Evolutionary conservation across 352 stramenopile genomes (phyloP).

Genomic region (Pythium aquatile): DNA sequence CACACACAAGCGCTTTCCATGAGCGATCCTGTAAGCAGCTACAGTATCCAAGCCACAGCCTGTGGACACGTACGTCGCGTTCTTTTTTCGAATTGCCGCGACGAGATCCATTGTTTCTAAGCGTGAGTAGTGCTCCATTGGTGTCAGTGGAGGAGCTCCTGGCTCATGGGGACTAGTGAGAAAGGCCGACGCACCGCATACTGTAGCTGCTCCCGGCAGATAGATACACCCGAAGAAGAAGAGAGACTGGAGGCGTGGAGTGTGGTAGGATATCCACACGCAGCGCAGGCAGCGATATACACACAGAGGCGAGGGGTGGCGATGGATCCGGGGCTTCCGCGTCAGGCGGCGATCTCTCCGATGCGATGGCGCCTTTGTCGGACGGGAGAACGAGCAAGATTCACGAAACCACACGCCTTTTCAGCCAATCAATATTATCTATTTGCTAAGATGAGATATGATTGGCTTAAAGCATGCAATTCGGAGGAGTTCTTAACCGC

Average conservation of each 20-base stretch:
- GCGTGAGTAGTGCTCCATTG: neutral
- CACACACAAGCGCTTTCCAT: neutral
- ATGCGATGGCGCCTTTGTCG: constrained; percentile 3
- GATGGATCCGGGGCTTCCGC: constrained; percentile 2
- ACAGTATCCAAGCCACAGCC: neutral
- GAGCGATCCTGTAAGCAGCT: too few species aligned
- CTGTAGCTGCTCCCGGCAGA: constrained; percentile 2
- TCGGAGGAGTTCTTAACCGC: constrained; percentile 11
- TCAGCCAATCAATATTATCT: neutral
- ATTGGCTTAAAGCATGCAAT: constrained; percentile 11
- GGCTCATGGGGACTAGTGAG: neutral
- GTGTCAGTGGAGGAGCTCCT: too few species aligned
- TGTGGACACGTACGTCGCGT: constrained; percentile 23
- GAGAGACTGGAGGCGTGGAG: neutral
- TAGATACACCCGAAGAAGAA: neutral
- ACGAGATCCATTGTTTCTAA: constrained; percentile 29
- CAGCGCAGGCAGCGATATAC: neutral
- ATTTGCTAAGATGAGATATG: neutral
- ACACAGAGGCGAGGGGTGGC: neutral
- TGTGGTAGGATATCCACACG: neutral
- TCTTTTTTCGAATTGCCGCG: constrained; percentile 25
- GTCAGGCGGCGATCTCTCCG: constrained; percentile 10
- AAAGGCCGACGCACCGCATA: constrained; percentile 14
- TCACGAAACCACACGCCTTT: constrained; percentile 5
- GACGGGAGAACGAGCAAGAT: constrained; percentile 4